Conservation (phyloP, 2,329 filamentous ascomycete species). For the Epichloe coenophiala region DNA sequence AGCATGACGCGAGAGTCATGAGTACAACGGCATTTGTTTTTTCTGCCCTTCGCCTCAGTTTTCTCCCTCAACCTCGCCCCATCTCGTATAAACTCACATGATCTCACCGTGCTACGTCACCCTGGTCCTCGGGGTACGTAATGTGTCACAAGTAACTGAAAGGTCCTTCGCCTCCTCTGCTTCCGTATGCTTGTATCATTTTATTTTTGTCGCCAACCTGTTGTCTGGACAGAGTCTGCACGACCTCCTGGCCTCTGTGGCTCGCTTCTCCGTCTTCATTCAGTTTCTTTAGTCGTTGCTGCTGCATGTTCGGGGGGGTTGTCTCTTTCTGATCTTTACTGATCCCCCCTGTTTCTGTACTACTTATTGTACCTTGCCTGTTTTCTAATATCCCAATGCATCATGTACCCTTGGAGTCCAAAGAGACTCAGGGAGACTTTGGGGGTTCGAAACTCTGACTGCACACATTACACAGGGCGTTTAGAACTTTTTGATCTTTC, state of each 20-base stretch:
- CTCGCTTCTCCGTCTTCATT: neutral
- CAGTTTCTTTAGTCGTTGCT: neutral
- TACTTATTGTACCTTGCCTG: neutral
- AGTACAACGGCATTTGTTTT: neutral
- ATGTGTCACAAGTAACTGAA: neutral
- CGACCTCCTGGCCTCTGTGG: neutral
- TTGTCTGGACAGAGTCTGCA: neutral
- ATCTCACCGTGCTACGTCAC: neutral
- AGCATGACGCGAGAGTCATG: neutral
- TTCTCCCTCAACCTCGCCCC: too few relatives aligned
- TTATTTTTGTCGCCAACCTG: neutral
- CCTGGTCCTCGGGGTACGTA: neutral
- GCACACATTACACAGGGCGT: neutral
- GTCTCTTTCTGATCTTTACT: neutral
- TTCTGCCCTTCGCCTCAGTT: neutral
- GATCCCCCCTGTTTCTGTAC: neutral
- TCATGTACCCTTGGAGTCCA: neutral
- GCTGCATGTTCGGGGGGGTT: neutral
- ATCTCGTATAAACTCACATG: neutral
- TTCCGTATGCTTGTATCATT: neutral
- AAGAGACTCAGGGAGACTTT: neutral
- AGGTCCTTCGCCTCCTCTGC: neutral
- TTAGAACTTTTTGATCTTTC: neutral
- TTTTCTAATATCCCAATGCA: neutral
- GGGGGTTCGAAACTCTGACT: neutral